Evolutionary conservation across 2,329 filamentous ascomycete genomes (phyloP), one percentile per base, ranked within the genome.

Genomic region (Cladophialophora immunda): DNA sequence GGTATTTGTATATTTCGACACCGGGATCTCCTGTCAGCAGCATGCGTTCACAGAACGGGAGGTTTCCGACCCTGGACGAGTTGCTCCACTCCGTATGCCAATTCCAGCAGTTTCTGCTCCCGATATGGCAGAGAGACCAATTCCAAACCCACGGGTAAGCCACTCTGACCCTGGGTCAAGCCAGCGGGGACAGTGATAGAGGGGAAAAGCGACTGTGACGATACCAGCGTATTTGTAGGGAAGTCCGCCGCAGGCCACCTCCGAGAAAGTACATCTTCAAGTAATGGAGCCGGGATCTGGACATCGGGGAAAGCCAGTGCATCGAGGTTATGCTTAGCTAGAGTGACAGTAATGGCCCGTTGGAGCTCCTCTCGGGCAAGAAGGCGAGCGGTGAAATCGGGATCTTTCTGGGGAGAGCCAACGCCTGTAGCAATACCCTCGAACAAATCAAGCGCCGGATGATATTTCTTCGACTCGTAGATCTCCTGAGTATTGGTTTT

Each of bases 211-310:
- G 58, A 32, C 30, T 63, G 45, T 38, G 41, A 41, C n/a, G 66
- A 58, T 29, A 65, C 52, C n/a, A 59, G 45, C 11, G 66, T 68
- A 19, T 65, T 68, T 22, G 66, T 62, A 7, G 66, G 66, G 53
- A 62, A 68, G 9, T 29, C 47, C 11, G 29, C 52, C 17, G 58
- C 58, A 27, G 47, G 34, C 62, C 62, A 68, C 34, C 47, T 45
- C 36, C 52, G 53, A 29, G 32, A 30, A 32, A 67, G 61, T n/a
- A 65, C 66, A 19, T 68, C 66, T 8, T 60, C 47, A 22, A 57
- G 47, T 17, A 65, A 29, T n/a, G 61, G 66, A 7, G 66, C 56
- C 5, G 66, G 57, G 25, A 68, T 55, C 45, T 65, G 50, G 57
- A 58, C 52, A 30, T 64, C 62, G 19, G 66, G 66, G 32, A 68